A percentile compares a stretch with the other conserved stretches of the same genome.
Conservation (phyloP, 768 basidiomycete species). For the Boletales sp. region DNA sequence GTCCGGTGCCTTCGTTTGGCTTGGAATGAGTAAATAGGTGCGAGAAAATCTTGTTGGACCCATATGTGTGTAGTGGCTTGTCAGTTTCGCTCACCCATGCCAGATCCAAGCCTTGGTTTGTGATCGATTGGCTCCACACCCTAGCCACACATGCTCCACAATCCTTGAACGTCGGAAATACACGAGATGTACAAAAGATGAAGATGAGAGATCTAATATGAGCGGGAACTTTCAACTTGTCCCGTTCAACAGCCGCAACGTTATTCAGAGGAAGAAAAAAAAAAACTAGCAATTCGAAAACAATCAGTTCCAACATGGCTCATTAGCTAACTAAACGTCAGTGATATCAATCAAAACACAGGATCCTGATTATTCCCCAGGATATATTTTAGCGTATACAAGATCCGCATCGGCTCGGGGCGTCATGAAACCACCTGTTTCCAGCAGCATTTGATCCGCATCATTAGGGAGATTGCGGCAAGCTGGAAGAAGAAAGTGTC, state of each 20-base stretch:
- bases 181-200: constrained; percentile 2
- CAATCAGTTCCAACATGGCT: neutral
- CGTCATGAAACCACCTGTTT: neutral
- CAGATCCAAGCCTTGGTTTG: neutral
- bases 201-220: neutral
- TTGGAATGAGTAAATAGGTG: no score
- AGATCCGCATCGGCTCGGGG: neutral
- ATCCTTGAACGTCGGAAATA: constrained; percentile 1
- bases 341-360: constrained; percentile 10
- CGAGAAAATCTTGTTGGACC: no score
- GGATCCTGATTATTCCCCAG: neutral
- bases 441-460: neutral
- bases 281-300: neutral
- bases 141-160: constrained; percentile 1
- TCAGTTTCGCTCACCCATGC: no score
- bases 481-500: neutral
- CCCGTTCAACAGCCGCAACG: neutral
- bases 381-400: constrained; percentile 4
- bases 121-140: neutral
- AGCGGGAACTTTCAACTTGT: neutral
- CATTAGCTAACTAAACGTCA: constrained; percentile 3
- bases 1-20: no score
- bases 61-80: no score
- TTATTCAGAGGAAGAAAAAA: no score
- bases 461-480: constrained; percentile 6